Evolutionary conservation across 441 rosid species (phyloP), one percentile per base, ranked within the genome.

Genomic region (Rhodomyrtus psidioides): DNA sequence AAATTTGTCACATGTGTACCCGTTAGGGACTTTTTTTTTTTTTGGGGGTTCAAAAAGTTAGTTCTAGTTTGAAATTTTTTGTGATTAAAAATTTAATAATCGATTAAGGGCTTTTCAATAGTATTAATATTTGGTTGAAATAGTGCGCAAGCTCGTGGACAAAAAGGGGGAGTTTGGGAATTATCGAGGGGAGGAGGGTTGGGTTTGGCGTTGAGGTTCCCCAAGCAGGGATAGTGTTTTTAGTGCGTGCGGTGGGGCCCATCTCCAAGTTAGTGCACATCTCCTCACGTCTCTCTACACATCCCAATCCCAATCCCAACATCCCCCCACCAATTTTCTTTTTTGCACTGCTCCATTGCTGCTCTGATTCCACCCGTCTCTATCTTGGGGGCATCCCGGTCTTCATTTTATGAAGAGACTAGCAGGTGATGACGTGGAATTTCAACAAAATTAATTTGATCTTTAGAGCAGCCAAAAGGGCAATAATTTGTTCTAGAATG

Each of bases 191-290:
- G 54, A 27, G 85, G 84, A 56, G 26, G 42, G 53, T 83, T 27
- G 49, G 42, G 59, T 49, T 83, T 27, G 49, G 42, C 53, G 49
- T 83, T 55, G 86, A 83, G 84, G 85, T 55, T 88, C 84, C 91
- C 93, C 88, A 85, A 83, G 90, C 58, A 84, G 85, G 83, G 65
- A 21, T 83, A 55, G 58, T 84, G 79, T 19, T 65, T 65, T 34
- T 34, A 85, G 89, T 86, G 92, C 90, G 91, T 89, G 93, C 86
- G 92, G 92, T 88, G 92, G 93, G 91, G 60, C 86, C 91, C 85
- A 82, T 87, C 65, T 46, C 87, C 87, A 87, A 84, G 86, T 17
- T 70, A 82, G 60, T 60, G 51, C 81, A 81, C 87, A 34, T 65
- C 19, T 34, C 39, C 49, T 65, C 79, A 21, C 24, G 79, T 34